These are phyloP conservation scores for Beauveria asiatica DNA, from an alignment of 2,329 filamentous ascomycete species.

Conservation along the genomic window DNA sequence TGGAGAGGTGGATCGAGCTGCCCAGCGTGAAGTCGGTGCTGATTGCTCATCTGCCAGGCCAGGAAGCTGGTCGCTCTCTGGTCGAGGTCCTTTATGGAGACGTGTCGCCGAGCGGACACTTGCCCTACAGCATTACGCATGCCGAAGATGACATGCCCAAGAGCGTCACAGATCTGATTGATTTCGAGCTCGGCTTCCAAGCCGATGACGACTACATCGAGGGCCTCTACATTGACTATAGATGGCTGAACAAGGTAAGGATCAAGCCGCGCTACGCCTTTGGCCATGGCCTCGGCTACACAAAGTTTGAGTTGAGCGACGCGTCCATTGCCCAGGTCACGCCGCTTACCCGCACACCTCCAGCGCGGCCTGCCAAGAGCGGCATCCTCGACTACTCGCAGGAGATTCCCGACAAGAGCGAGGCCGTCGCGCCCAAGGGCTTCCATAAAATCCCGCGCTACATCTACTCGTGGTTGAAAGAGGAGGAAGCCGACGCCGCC, in stretches of 20 bases:
- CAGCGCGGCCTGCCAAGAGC: conserved; percentile 26
- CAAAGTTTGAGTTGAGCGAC: conserved; percentile 54
- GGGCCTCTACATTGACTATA: conserved; percentile 82
- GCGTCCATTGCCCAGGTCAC: conserved; percentile 38
- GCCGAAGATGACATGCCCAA: conserved; percentile 63
- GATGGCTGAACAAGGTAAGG: conserved; percentile 70
- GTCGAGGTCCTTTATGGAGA: conserved; percentile 72
- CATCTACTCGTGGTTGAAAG: conserved; percentile 58
- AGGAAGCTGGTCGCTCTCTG: conserved; percentile 78
- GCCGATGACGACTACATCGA: conserved; percentile 80
- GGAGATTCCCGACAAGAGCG: conserved; percentile 42
- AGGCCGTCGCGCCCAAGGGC: conserved; percentile 48
- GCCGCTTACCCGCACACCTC: conserved; percentile 31
- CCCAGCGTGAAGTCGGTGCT: conserved; percentile 71
- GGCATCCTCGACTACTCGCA: conserved; percentile 39
- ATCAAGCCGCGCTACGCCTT: conserved; percentile 77
- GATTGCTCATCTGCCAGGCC: conserved; percentile 76
- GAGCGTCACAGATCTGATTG: conserved; percentile 30
- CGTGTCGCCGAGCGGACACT: conserved; percentile 64
- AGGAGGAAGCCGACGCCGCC: conserved; percentile 31
- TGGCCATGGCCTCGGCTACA: conserved; percentile 79
- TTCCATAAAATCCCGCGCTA: conserved; percentile 57
- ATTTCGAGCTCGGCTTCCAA: conserved; percentile 46
- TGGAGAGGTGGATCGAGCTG: conserved; percentile 74
- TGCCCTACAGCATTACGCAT: conserved; percentile 82